phyloP scores from a whole-genome alignment of 2,329 filamentous ascomycete genomes.

The Cytospora chrysosperma region DNA sequence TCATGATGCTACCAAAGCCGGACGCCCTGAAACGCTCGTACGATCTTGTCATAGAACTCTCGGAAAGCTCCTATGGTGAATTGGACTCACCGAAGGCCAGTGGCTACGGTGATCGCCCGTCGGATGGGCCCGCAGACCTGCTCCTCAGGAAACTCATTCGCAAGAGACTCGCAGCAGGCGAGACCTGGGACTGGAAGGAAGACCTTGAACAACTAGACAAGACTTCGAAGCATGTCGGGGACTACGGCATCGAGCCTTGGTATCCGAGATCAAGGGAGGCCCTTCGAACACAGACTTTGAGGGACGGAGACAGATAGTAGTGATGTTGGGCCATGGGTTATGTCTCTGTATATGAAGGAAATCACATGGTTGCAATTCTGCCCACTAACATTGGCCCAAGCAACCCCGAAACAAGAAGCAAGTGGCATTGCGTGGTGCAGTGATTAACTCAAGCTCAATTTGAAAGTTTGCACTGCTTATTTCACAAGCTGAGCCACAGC shows the following conservation, averaged over 20 bases:
- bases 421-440: background rate
- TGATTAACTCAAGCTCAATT: background rate
- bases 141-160: background rate
- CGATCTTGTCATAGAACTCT: constrained; percentile 43
- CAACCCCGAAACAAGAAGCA: background rate
- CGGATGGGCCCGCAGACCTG: background rate
- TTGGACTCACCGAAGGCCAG: background rate
- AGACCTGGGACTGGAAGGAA: background rate
- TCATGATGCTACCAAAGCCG: background rate
- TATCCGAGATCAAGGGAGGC: background rate
- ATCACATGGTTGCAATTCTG: background rate
- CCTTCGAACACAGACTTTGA: background rate
- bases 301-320: background rate
- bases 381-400: background rate
- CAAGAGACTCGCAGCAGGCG: background rate
- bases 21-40: background rate
- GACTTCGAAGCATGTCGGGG: background rate
- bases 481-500: background rate
- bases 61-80: constrained; percentile 32
- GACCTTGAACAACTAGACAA: background rate
- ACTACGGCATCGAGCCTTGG: background rate
- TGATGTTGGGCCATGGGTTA: background rate
- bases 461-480: background rate
- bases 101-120: background rate
- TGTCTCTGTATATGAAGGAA: too few relatives aligned